Conservation (phyloP, 2,329 filamentous ascomycete species). For the Fusarium napiforme region DNA sequence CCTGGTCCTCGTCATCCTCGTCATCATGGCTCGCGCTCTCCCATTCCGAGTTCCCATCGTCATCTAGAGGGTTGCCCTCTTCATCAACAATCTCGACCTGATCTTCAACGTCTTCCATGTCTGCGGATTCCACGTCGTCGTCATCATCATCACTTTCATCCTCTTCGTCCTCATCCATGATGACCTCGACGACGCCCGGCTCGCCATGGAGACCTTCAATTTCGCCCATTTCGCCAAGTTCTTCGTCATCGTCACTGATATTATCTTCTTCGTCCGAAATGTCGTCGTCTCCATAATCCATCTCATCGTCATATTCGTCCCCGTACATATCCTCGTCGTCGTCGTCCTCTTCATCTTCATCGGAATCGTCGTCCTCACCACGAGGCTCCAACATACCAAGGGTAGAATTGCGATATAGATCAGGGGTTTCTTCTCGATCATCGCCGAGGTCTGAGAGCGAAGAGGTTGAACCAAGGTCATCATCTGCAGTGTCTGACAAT, state of each 20-base stretch:
- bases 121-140: slow-evolving; percentile 55
- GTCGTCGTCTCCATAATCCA: slow-evolving; percentile 89
- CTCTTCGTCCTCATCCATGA: slow-evolving; percentile 79
- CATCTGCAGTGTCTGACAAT: slow-evolving; percentile 77
- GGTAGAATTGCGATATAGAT: slow-evolving; percentile 95
- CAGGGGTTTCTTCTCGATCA: slow-evolving; percentile 92
- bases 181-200: slow-evolving; percentile 75
- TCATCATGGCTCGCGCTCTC: slow-evolving; percentile 67
- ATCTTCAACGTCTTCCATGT: slow-evolving; percentile 65
- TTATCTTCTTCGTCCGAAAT: slow-evolving; percentile 85
- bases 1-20: slow-evolving; percentile 65
- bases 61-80: slow-evolving; percentile 67
- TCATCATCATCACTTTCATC: slow-evolving; percentile 67
- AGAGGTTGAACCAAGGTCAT: slow-evolving; percentile 87
- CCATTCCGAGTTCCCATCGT: slow-evolving; percentile 70
- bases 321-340: slow-evolving; percentile 94
- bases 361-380: slow-evolving; percentile 83
- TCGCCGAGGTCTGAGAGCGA: slow-evolving; percentile 90
- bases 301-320: slow-evolving; percentile 90
- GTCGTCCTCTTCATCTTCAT: slow-evolving; percentile 76
- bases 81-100: slow-evolving; percentile 71
- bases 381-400: slow-evolving; percentile 92
- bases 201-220: slow-evolving; percentile 79
- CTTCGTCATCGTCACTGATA: slow-evolving; percentile 90
- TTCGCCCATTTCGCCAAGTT: slow-evolving; percentile 83